Conservation (phyloP, 2,329 filamentous ascomycete genomes). For the Fusarium oxysporum region DNA sequence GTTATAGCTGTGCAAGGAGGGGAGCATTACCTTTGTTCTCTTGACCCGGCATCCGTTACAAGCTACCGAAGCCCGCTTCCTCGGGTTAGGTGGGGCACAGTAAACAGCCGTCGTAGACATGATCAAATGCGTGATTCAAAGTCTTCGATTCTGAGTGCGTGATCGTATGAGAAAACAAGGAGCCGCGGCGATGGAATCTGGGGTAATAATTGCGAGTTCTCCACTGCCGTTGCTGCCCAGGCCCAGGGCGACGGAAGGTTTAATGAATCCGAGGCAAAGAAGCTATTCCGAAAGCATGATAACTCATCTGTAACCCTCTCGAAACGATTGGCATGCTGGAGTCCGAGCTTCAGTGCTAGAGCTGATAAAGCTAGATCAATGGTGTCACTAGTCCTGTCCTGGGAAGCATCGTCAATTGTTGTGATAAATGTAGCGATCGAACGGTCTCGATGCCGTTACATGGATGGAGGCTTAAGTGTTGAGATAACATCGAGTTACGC, state of each 20-base stretch:
- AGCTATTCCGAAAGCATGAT: neutral
- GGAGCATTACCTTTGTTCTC: constrained; percentile 5
- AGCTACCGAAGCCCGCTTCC: constrained; percentile 15
- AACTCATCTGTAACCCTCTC: neutral
- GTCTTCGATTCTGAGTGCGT: neutral
- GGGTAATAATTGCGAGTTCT: neutral
- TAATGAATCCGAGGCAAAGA: neutral
- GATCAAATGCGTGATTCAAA: neutral
- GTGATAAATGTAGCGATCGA: neutral
- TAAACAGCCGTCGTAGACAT: neutral
- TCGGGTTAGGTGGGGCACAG: neutral
- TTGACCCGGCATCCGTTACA: constrained; percentile 9
- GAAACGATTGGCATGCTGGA: neutral
- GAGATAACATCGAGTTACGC: neutral
- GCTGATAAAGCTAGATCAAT: neutral
- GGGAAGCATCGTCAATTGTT: neutral
- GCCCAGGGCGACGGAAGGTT: neutral
- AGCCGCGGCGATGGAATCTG: neutral
- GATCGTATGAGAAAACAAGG: neutral
- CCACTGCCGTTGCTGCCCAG: neutral
- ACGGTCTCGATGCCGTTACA: neutral
- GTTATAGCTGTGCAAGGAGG: neutral
- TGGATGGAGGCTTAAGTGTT: too few species aligned
- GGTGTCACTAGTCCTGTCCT: neutral
- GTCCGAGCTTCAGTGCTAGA: neutral